phyloP scores from a whole-genome alignment of 805 yeast species.

The Lachancea dasiensis region DNA sequence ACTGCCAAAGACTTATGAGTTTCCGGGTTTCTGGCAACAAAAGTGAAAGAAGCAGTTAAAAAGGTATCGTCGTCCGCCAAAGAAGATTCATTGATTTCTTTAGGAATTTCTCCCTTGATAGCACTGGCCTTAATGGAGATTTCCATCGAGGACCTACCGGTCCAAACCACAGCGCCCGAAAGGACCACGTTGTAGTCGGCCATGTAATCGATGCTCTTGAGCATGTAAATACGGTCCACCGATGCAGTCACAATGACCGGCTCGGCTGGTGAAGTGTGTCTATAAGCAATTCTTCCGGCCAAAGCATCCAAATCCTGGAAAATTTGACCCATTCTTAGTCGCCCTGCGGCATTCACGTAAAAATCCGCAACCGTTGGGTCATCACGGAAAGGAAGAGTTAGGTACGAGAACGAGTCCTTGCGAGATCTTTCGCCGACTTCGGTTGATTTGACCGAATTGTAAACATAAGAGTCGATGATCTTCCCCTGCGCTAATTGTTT shows the following conservation, averaged over 20 bases:
- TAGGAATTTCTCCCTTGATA: constrained; percentile 50
- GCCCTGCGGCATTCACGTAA: constrained; percentile 85
- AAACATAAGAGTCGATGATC: constrained; percentile 61
- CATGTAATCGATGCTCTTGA: constrained; percentile 76
- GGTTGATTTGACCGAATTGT: constrained; percentile 66
- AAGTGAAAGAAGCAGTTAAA: constrained; percentile 85
- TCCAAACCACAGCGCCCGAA: constrained; percentile 92
- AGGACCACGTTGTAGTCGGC: constrained; percentile 67
- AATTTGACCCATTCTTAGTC: constrained; percentile 84
- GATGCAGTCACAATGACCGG: constrained; percentile 95
- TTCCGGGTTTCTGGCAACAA: constrained; percentile 90
- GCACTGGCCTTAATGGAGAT: constrained; percentile 86
- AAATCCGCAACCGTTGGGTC: constrained; percentile 80
- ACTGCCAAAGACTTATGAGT: constrained; percentile 88
- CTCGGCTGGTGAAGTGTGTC: constrained; percentile 91
- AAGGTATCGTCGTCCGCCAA: constrained; percentile 62
- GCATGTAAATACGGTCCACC: constrained; percentile 85
- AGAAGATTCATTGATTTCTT: constrained; percentile 46
- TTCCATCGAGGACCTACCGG: constrained; percentile 94
- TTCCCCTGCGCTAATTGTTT: constrained; percentile 69
- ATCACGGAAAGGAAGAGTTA: constrained; percentile 74
- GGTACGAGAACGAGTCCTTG: constrained; percentile 65
- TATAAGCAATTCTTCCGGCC: constrained; percentile 89
- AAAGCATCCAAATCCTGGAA: constrained; percentile 92
- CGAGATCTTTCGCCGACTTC: constrained; percentile 68